phyloP scores from a whole-genome alignment of 208 protist species.

The Leptomonas pyrrhocoris region DNA sequence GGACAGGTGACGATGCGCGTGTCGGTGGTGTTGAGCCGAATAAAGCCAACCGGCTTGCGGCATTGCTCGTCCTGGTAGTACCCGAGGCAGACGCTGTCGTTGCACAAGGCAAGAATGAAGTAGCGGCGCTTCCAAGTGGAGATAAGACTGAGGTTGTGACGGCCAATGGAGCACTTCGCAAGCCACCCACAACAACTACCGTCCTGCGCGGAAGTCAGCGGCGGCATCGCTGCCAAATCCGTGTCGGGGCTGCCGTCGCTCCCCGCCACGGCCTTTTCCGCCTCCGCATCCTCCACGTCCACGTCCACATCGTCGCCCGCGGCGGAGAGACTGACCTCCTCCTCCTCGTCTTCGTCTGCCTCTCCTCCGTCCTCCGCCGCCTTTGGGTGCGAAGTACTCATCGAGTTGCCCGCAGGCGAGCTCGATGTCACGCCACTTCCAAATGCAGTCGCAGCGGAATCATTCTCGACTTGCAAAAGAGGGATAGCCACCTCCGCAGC shows the following conservation, averaged over 20 bases:
- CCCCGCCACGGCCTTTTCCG: conserved; percentile 1
- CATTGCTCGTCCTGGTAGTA: conserved; percentile 68
- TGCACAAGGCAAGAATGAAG: conserved; percentile 54
- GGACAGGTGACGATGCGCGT: conserved; percentile 63
- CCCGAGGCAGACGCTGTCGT: conserved; percentile 41
- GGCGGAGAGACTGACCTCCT: conserved; percentile 11
- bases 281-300: conserved; percentile 13
- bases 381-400: neutral
- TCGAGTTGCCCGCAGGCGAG: neutral
- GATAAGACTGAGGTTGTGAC: conserved; percentile 37
- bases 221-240: neutral
- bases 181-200: conserved; percentile 59
- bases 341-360: neutral
- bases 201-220: neutral
- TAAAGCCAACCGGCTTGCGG: conserved; percentile 44
- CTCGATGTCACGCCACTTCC: neutral
- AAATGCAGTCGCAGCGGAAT: neutral
- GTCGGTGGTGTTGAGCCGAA: conserved; percentile 45
- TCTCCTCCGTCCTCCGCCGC: neutral
- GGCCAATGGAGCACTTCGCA: conserved; percentile 66
- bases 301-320: conserved; percentile 7
- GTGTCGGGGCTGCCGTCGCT: neutral
- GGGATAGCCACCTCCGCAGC: neutral
- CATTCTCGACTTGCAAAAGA: no score
- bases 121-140: conserved; percentile 65